phyloP scores from a whole-genome alignment of 1,284 basidiomycete species.

The Phellinidium pouzarii region DNA sequence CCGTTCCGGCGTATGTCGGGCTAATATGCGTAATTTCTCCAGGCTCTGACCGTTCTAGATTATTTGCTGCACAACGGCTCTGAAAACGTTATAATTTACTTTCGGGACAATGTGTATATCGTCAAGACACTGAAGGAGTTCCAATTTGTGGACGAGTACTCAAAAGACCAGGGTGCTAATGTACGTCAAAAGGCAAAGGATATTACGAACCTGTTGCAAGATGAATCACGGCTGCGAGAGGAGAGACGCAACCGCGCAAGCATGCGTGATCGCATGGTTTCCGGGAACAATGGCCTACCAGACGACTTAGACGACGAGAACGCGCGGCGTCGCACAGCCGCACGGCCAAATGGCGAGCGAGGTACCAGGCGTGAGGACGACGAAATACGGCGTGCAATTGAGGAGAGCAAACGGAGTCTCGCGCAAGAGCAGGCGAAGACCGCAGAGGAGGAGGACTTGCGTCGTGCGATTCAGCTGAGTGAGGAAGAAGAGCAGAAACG shows the following conservation, averaged over 20 bases:
- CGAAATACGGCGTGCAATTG: slow-evolving; percentile 77
- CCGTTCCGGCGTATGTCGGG: background rate
- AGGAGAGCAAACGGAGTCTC: slow-evolving; percentile 75
- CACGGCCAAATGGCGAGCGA: slow-evolving; percentile 16
- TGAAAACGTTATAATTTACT: slow-evolving; percentile 98
- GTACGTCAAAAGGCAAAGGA: slow-evolving; percentile 99
- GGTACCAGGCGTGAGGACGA: background rate
- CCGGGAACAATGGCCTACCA: slow-evolving; percentile 41
- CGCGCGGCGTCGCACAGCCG: slow-evolving; percentile 35
- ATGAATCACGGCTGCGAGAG: slow-evolving; percentile 80
- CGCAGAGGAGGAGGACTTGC: slow-evolving; percentile 74
- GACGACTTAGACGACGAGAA: slow-evolving; percentile 53
- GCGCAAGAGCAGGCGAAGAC: slow-evolving; percentile 69
- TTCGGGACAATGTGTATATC: slow-evolving; percentile 95
- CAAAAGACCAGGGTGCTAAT: slow-evolving; percentile 97
- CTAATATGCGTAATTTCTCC: slow-evolving; percentile 13
- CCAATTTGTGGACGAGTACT: slow-evolving; percentile 92
- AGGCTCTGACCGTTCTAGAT: slow-evolving; percentile 94
- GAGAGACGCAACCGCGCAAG: slow-evolving; percentile 80
- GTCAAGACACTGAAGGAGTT: slow-evolving; percentile 99
- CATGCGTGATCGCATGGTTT: slow-evolving; percentile 94
- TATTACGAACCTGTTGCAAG: slow-evolving; percentile 92
- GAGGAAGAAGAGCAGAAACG: slow-evolving; percentile 82
- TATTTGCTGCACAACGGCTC: slow-evolving; percentile 96
- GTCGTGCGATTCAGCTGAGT: slow-evolving; percentile 74